Evolutionary conservation across 2,329 filamentous ascomycete genomes (phyloP).

Genomic region (Neoascochyta sp.): DNA sequence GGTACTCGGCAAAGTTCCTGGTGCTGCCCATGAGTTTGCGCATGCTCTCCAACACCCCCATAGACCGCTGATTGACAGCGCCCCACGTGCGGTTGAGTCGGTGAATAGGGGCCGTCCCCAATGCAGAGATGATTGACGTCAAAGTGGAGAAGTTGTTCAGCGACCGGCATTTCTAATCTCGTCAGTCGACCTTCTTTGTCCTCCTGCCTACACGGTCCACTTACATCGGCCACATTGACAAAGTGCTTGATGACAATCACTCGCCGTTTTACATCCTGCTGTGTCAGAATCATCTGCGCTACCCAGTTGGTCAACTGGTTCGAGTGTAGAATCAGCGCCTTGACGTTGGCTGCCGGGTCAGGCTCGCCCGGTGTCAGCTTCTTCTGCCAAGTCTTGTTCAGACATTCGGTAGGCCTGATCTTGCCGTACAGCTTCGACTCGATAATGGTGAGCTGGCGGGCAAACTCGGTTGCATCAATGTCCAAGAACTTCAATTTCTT

Average conservation of each 20-base stretch:
- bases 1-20: slow-evolving; percentile 96
- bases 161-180: slow-evolving; percentile 79
- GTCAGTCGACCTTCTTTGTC: too few relatives aligned
- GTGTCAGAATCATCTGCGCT: slow-evolving; percentile 95
- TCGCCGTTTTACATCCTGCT: slow-evolving; percentile 90
- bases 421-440: slow-evolving; percentile 93
- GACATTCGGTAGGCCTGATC: slow-evolving; percentile 90
- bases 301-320: slow-evolving; percentile 99
- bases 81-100: slow-evolving; percentile 92
- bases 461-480: slow-evolving; percentile 93
- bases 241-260: slow-evolving; percentile 99
- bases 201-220: slow-evolving; percentile 43
- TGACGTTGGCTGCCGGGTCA: slow-evolving; percentile 89
- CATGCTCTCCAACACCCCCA: slow-evolving; percentile 80
- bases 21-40: slow-evolving; percentile 92
- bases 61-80: slow-evolving; percentile 82
- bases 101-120: slow-evolving; percentile 91
- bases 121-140: slow-evolving; percentile 93
- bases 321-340: slow-evolving; percentile 92
- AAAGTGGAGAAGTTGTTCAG: slow-evolving; percentile 97
- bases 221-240: slow-evolving; percentile 89
- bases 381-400: slow-evolving; percentile 99
- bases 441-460: slow-evolving; percentile 94
- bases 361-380: slow-evolving; percentile 77
- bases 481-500: slow-evolving; percentile 98